Evolutionary conservation across 129 eudicot genomes (phyloP).

Genomic region (Mikania micrantha): DNA sequence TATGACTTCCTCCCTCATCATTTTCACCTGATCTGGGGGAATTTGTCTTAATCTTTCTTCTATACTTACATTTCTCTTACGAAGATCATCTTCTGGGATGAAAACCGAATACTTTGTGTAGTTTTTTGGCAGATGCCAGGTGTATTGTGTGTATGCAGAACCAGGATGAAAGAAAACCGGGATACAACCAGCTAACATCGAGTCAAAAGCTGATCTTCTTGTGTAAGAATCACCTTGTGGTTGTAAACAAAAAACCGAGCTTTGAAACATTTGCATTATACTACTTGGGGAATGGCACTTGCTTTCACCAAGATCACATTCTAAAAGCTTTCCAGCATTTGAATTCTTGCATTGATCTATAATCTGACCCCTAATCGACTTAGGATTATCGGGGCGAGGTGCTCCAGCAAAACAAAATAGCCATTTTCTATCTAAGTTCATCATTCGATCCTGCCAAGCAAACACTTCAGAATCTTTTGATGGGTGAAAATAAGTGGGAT

Average conservation of each 20-base stretch:
- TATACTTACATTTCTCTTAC: conserved; percentile 24
- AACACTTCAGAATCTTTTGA: conserved; percentile 26
- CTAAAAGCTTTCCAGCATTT: conserved; percentile 24
- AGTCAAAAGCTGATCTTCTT: conserved; percentile 51
- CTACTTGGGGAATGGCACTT: conserved; percentile 38
- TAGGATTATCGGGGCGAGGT: conserved; percentile 37
- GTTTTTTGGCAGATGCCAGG: conserved; percentile 46
- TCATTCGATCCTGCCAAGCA: conserved; percentile 39
- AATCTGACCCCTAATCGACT: conserved; percentile 40
- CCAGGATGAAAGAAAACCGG: conserved; percentile 58
- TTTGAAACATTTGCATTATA: conserved; percentile 39
- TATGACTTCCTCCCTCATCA: conserved; percentile 50
- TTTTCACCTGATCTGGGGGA: conserved; percentile 24
- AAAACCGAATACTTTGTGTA: conserved; percentile 46
- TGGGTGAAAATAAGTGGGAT: conserved; percentile 54
- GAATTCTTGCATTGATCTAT: conserved; percentile 43
- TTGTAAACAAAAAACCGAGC: conserved; percentile 49
- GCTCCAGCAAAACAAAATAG: conserved; percentile 47
- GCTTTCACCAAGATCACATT: conserved; percentile 29
- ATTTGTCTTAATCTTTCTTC: conserved; percentile 30
- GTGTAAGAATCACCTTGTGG: conserved; percentile 57
- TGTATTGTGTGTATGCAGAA: conserved; percentile 49
- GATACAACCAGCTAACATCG: conserved; percentile 59
- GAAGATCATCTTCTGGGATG: conserved; percentile 38
- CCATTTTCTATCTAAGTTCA: conserved; percentile 21